Percentiles rank a stretch among this genome's conserved stretches.
Conservation (phyloP, 805 yeast genomes). For the Candida ulmi region DNA sequence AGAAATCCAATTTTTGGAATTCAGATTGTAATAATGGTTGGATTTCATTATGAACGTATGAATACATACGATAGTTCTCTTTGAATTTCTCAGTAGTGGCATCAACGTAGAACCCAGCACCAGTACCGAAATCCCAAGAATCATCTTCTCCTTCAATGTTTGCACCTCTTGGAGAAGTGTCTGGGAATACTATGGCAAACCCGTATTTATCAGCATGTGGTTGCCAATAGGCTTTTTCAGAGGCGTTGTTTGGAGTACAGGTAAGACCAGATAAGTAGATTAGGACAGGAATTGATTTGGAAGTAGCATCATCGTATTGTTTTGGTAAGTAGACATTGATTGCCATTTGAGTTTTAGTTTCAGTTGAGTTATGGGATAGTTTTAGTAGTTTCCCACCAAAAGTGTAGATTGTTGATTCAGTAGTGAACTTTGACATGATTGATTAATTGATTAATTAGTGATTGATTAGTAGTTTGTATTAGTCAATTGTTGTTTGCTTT, state of each 20-base stretch:
- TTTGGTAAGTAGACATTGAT: conserved; percentile 81
- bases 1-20: conserved; percentile 48
- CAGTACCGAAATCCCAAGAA: conserved; percentile 86
- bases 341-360: conserved; percentile 69
- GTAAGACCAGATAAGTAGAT: conserved; percentile 85
- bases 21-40: conserved; percentile 35
- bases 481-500: neutral
- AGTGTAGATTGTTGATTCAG: conserved; percentile 29
- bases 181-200: conserved; percentile 88
- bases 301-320: conserved; percentile 26
- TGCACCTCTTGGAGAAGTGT: conserved; percentile 92
- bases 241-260: conserved; percentile 88
- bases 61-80: conserved; percentile 77
- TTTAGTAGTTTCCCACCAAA: conserved; percentile 77
- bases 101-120: conserved; percentile 92
- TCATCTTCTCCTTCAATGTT: conserved; percentile 75
- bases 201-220: conserved; percentile 76
- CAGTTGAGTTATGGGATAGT: conserved; percentile 63
- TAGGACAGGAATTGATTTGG: conserved; percentile 58
- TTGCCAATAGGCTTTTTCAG: conserved; percentile 89
- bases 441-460: neutral
- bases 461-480: too few relatives aligned
- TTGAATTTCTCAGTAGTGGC: conserved; percentile 72
- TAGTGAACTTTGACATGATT: conserved; percentile 15
- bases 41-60: conserved; percentile 73